Evolutionary conservation across 805 yeast genomes (phyloP).

Genomic region (Yarrowia porcina): DNA sequence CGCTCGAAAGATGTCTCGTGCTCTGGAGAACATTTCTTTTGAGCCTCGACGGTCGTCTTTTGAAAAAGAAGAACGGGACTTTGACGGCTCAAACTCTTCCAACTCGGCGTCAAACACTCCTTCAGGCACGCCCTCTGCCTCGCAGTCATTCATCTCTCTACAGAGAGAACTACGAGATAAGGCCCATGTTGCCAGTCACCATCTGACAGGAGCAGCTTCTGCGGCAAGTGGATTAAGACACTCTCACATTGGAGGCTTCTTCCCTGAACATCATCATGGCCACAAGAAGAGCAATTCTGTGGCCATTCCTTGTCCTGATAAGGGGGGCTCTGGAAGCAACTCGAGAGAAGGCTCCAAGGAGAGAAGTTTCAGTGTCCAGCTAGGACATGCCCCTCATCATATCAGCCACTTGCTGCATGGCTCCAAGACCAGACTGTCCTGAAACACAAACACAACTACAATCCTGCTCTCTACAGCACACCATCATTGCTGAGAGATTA

Average conservation of each 20-base stretch:
- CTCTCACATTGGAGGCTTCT: background rate
- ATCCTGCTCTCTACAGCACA: background rate
- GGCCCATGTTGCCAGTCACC: slow-evolving; percentile 1
- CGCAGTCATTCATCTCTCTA: background rate
- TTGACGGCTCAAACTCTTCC: background rate
- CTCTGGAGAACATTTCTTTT: slow-evolving; percentile 3
- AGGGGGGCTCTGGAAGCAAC: background rate
- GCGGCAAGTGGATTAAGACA: background rate
- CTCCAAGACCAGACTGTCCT: background rate
- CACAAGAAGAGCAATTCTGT: slow-evolving; percentile 6
- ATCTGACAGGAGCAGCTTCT: slow-evolving; percentile 2
- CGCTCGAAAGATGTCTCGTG: slow-evolving; percentile 14
- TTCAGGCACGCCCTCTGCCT: slow-evolving; percentile 5
- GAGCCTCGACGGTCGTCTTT: background rate
- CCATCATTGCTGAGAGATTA: too few species aligned
- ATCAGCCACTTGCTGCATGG: background rate
- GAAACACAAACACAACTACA: background rate
- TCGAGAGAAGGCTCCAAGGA: background rate
- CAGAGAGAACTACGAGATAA: slow-evolving; percentile 11
- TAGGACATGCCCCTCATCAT: slow-evolving; percentile 3
- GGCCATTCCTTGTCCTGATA: background rate
- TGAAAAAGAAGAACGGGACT: background rate
- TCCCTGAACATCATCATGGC: slow-evolving; percentile 6
- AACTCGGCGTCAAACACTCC: background rate
- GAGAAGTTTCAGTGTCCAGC: slow-evolving; percentile 4